phyloP scores from a whole-genome alignment of 306 rosid species.

The Vigna mungo region DNA sequence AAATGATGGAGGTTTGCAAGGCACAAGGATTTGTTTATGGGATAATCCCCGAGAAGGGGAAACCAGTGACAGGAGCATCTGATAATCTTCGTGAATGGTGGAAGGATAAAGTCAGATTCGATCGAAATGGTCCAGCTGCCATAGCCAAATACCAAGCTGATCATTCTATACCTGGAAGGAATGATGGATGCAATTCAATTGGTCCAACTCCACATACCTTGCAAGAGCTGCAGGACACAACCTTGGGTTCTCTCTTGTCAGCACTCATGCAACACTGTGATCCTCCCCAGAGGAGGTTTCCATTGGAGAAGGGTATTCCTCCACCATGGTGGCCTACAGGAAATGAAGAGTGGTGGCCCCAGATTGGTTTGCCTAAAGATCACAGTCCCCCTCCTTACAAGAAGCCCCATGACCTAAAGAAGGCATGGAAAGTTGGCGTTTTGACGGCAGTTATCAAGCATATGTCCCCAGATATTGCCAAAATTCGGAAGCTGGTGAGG shows the following conservation, averaged over 20 bases:
- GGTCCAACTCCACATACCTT: slow-evolving; percentile 80
- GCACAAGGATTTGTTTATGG: slow-evolving; percentile 92
- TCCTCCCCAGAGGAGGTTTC: slow-evolving; percentile 73
- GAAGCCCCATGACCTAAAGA: slow-evolving; percentile 75
- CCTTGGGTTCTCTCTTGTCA: slow-evolving; percentile 80
- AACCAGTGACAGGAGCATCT: slow-evolving; percentile 81
- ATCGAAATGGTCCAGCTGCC: slow-evolving; percentile 85
- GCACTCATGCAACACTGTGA: slow-evolving; percentile 66
- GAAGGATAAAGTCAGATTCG: slow-evolving; percentile 88
- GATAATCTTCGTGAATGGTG: slow-evolving; percentile 92
- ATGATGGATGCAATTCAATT: slow-evolving; percentile 62
- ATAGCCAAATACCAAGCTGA: slow-evolving; percentile 76
- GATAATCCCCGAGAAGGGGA: slow-evolving; percentile 83
- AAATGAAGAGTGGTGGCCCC: slow-evolving; percentile 87
- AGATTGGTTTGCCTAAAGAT: slow-evolving; percentile 65
- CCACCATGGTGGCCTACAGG: slow-evolving; percentile 94
- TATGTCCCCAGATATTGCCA: slow-evolving; percentile 80
- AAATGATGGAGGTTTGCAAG: slow-evolving; percentile 89
- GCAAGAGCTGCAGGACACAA: slow-evolving; percentile 87
- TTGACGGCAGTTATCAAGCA: slow-evolving; percentile 83
- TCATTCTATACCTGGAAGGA: slow-evolving; percentile 64
- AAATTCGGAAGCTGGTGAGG: slow-evolving; percentile 81
- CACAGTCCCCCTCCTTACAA: slow-evolving; percentile 85
- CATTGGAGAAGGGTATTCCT: slow-evolving; percentile 76
- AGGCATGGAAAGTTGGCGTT: slow-evolving; percentile 69